phyloP scores from a whole-genome alignment of 1,284 basidiomycete species.

The Rugosomyces carneus region DNA sequence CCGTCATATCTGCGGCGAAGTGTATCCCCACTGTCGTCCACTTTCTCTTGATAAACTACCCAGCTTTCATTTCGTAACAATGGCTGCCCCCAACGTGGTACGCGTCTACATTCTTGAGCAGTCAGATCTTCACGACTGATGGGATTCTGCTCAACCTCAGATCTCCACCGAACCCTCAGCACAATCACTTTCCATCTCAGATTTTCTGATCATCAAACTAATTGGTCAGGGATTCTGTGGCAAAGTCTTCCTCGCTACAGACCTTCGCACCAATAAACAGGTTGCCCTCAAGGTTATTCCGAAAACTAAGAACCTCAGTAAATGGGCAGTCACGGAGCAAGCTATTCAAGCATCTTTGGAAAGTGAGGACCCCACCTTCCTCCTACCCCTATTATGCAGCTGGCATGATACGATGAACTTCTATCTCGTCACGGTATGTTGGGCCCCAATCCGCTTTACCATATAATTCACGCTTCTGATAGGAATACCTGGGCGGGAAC shows the following conservation, averaged over 20 bases:
- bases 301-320: conserved; percentile 14
- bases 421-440: conserved; percentile 21
- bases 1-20: background rate
- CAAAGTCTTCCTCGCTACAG: conserved; percentile 19
- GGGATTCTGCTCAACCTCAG: background rate
- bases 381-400: conserved; percentile 18
- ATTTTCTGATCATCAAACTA: conserved; percentile 19
- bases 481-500: conserved; percentile 20
- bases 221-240: conserved; percentile 18
- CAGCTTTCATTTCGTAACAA: background rate
- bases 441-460: background rate
- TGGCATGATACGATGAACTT: conserved; percentile 21
- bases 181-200: conserved; percentile 16
- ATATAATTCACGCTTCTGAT: background rate
- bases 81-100: background rate
- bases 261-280: conserved; percentile 13
- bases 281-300: conserved; percentile 22
- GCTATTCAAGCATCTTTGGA: conserved; percentile 14
- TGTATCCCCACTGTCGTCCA: background rate
- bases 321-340: conserved; percentile 14
- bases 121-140: background rate
- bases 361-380: conserved; percentile 7
- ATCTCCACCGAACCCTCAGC: background rate
- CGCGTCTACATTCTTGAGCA: background rate
- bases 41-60: background rate